phyloP scores from a whole-genome alignment of 768 basidiomycete genomes.

The Asterophora parasitica region DNA sequence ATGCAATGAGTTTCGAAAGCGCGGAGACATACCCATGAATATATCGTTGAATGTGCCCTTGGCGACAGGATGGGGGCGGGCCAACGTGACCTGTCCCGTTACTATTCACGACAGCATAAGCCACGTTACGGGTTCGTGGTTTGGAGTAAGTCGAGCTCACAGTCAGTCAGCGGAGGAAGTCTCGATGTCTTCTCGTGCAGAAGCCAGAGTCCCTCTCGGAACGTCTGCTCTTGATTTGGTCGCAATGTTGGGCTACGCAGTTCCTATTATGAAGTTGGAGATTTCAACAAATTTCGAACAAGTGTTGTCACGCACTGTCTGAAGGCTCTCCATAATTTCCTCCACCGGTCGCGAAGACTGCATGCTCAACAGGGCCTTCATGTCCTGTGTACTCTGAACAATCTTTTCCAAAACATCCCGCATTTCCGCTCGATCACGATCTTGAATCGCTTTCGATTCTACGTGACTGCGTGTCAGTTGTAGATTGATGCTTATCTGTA shows the following conservation, averaged over 20 bases:
- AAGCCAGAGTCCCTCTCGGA: conserved; percentile 34
- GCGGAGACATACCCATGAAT: conserved; percentile 26
- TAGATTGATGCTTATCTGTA: conserved; percentile 23
- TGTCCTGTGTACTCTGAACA: conserved; percentile 28
- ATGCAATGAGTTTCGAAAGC: neutral
- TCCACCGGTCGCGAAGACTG: conserved; percentile 28
- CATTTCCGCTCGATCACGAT: conserved; percentile 30
- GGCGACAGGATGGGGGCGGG: conserved; percentile 25
- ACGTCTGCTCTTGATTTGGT: conserved; percentile 25
- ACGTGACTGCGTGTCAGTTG: conserved; percentile 23
- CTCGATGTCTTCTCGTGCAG: conserved; percentile 33
- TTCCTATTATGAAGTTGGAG: conserved; percentile 22
- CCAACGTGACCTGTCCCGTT: conserved; percentile 35
- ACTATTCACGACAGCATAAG: no score
- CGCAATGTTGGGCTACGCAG: conserved; percentile 29
- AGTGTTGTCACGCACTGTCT: conserved; percentile 25
- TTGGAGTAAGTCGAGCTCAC: no score
- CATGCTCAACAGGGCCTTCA: conserved; percentile 28
- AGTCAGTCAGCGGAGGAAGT: conserved; percentile 38
- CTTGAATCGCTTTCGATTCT: conserved; percentile 25
- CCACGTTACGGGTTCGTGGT: no score
- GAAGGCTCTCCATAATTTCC: conserved; percentile 38
- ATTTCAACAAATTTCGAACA: neutral
- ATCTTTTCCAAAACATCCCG: conserved; percentile 31
- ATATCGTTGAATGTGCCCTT: conserved; percentile 37